Evolutionary conservation across 2,329 filamentous ascomycete species (phyloP).

Genomic region (Clonostachys byssicola): DNA sequence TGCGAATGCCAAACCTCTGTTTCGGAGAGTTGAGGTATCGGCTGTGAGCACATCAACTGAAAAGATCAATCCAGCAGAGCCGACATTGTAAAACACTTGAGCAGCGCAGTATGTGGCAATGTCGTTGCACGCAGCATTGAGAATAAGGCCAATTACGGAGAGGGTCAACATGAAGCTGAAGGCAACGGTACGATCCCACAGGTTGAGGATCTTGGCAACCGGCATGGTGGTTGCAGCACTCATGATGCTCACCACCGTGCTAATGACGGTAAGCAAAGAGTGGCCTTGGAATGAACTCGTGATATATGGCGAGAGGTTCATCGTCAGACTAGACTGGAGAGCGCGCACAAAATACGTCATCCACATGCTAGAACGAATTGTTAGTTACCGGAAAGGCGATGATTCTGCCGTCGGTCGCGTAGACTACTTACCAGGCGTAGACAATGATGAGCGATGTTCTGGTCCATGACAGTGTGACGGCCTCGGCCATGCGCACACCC

Average conservation of each 20-base stretch:
- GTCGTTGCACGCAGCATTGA: slow-evolving; percentile 49
- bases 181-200: slow-evolving; percentile 26
- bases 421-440: too few species aligned
- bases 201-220: slow-evolving; percentile 26
- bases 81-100: slow-evolving; percentile 53
- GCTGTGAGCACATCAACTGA: slow-evolving; percentile 59
- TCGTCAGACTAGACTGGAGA: slow-evolving; percentile 29
- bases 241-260: slow-evolving; percentile 33
- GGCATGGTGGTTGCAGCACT: slow-evolving; percentile 15
- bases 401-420: too few species aligned
- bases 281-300: slow-evolving; percentile 24
- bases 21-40: slow-evolving; percentile 39
- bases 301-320: slow-evolving; percentile 24
- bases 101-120: slow-evolving; percentile 27
- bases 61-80: slow-evolving; percentile 50
- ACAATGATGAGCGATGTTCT: too few species aligned
- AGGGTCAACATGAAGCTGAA: slow-evolving; percentile 20
- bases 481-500: too few species aligned
- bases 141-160: slow-evolving; percentile 37
- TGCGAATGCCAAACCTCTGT: slow-evolving; percentile 19
- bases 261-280: slow-evolving; percentile 33
- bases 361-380: slow-evolving; percentile 25
- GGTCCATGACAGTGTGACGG: too few species aligned
- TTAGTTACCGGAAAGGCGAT: too few species aligned
- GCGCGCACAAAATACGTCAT: slow-evolving; percentile 36